phyloP scores from a whole-genome alignment of 1,139 yeast species.

The Taphrina populina region DNA sequence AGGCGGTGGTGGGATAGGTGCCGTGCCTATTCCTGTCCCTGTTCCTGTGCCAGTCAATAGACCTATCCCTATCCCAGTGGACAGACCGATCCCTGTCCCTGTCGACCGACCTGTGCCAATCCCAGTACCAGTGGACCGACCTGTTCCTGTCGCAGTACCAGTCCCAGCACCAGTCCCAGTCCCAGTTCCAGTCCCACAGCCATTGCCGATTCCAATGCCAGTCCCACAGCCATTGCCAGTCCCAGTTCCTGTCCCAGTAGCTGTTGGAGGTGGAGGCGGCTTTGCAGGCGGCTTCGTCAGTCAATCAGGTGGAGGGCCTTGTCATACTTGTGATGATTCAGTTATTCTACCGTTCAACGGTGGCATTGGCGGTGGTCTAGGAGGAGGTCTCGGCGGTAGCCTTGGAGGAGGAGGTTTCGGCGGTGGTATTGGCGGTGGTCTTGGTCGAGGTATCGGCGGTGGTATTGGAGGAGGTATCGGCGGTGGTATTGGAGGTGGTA shows the following conservation, averaged over 20 bases:
- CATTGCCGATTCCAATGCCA: too few relatives aligned
- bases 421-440: conserved; percentile 1
- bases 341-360: background rate
- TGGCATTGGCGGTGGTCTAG: background rate
- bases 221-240: background rate
- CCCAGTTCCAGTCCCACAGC: background rate
- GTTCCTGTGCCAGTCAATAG: conserved; percentile 5
- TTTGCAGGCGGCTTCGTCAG: background rate
- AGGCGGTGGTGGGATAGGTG: background rate
- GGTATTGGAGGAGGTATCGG: conserved; percentile 12
- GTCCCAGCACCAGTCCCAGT: background rate
- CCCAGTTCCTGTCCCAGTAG: background rate
- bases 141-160: background rate
- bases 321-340: conserved; percentile 1
- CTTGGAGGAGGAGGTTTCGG: conserved; percentile 14
- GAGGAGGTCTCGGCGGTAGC: conserved; percentile 1
- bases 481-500: conserved; percentile 15
- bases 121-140: background rate
- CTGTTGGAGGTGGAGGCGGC: background rate
- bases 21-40: background rate
- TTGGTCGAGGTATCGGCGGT: conserved; percentile 11
- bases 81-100: conserved; percentile 4
- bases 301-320: background rate
- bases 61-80: conserved; percentile 11
- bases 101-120: conserved; percentile 1